phyloP scores from a whole-genome alignment of 1,284 basidiomycete genomes.

The Austroboletus novae-zelandiae region DNA sequence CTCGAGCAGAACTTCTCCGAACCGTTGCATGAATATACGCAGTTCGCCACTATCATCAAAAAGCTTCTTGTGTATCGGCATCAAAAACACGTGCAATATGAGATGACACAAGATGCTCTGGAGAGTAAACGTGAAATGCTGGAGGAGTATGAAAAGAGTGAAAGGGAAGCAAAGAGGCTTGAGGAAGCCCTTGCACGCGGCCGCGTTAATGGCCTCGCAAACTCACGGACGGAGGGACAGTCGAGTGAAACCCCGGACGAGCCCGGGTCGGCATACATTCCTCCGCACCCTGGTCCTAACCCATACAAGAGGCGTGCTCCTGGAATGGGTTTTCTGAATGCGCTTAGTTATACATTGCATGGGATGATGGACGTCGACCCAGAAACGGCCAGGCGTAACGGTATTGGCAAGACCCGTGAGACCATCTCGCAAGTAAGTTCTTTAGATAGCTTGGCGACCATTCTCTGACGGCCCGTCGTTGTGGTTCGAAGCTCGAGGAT shows the following conservation, averaged over 20 bases:
- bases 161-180: conserved; percentile 85
- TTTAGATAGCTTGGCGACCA: conserved; percentile 7
- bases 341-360: conserved; percentile 91
- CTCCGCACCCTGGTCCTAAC: conserved; percentile 73
- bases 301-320: conserved; percentile 61
- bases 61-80: conserved; percentile 92
- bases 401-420: conserved; percentile 93
- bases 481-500: conserved; percentile 74
- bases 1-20: conserved; percentile 94
- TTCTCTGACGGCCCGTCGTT: conserved; percentile 16
- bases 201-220: conserved; percentile 33
- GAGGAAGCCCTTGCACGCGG: conserved; percentile 81
- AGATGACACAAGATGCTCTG: conserved; percentile 91
- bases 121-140: conserved; percentile 86
- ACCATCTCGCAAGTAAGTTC: conserved; percentile 82
- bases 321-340: conserved; percentile 87
- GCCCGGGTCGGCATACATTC: conserved; percentile 49
- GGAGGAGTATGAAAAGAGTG: conserved; percentile 89
- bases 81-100: conserved; percentile 97
- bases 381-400: conserved; percentile 89
- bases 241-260: conserved; percentile 35
- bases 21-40: conserved; percentile 92
- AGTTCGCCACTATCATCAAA: conserved; percentile 95
- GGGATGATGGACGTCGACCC: conserved; percentile 99
- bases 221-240: conserved; percentile 31